These are phyloP conservation scores for Capillidium heterosporum DNA, from an alignment of 371 early-diverging fungal genomes.

Conservation along the genomic window DNA sequence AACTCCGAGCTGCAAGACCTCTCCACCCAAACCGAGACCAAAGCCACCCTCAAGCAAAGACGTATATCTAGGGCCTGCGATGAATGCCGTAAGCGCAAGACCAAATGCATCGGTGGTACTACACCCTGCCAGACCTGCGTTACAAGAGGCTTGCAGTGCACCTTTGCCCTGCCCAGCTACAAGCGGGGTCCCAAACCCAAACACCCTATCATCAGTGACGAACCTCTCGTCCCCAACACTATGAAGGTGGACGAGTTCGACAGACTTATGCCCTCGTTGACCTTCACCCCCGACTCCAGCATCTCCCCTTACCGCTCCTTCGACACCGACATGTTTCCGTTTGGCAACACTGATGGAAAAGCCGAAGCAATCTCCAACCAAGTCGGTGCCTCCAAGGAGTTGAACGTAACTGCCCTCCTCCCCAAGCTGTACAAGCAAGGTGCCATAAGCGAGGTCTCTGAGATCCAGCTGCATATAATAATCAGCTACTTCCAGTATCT, in stretches of 20 bases:
- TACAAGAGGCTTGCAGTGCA: neutral
- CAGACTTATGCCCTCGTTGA: neutral
- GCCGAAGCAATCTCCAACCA: neutral
- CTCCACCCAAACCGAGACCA: too few relatives aligned
- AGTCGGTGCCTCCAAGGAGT: neutral
- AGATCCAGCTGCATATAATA: neutral
- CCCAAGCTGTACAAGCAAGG: neutral
- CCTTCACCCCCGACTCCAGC: neutral
- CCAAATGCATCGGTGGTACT: neutral
- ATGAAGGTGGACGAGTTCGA: neutral
- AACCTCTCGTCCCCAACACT: neutral
- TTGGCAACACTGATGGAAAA: neutral
- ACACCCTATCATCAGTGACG: neutral
- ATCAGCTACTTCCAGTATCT: neutral
- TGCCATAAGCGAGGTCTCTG: neutral
- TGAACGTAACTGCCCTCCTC: neutral
- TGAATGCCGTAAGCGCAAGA: constrained; percentile 3
- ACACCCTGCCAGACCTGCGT: neutral
- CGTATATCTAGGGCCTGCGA: constrained; percentile 3
- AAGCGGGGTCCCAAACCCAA: constrained; percentile 6
- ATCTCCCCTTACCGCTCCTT: neutral
- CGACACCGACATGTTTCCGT: neutral
- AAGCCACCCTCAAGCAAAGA: neutral
- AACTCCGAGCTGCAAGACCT: too few relatives aligned
- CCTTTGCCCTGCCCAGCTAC: neutral